A percentile compares a stretch with the other conserved stretches of the same genome.
Conservation (phyloP, 352 stramenopile species). For the Hyaloperonospora brassicae region DNA sequence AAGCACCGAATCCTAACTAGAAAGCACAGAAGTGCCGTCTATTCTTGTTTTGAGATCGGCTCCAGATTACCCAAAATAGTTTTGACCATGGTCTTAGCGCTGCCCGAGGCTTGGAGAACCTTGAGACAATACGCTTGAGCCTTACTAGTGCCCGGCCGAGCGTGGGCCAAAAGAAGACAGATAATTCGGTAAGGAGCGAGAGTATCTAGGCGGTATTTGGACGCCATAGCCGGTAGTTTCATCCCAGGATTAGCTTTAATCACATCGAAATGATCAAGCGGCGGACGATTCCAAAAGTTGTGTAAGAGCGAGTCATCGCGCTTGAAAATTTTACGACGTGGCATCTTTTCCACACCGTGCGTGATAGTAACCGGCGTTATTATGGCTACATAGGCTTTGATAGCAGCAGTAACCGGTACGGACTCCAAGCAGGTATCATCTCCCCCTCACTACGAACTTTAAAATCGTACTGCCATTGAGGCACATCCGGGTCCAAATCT, state of each 20-base stretch:
- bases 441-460: not conserved
- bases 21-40: too few species aligned
- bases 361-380: not conserved
- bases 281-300: not conserved
- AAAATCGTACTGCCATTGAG: slow-evolving; percentile 1
- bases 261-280: not conserved
- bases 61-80: too few species aligned
- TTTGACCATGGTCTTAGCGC: too few species aligned
- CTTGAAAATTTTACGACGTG: not conserved
- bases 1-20: too few species aligned
- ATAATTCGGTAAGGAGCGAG: not conserved
- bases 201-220: not conserved
- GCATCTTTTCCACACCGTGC: not conserved
- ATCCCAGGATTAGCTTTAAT: not conserved
- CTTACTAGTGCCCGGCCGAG: not conserved
- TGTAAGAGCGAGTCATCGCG: not conserved
- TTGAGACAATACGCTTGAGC: too few species aligned
- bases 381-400: not conserved
- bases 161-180: not conserved
- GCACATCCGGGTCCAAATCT: not conserved
- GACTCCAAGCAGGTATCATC: not conserved
- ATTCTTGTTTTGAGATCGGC: too few species aligned
- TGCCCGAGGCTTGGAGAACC: too few species aligned
- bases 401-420: not conserved
- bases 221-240: not conserved